Percentiles rank a stretch among this genome's conserved stretches.
These are phyloP conservation scores for Hanseniaspora pseudoguilliermondii DNA, from an alignment of 805 yeast species.

Conservation along the genomic window DNA sequence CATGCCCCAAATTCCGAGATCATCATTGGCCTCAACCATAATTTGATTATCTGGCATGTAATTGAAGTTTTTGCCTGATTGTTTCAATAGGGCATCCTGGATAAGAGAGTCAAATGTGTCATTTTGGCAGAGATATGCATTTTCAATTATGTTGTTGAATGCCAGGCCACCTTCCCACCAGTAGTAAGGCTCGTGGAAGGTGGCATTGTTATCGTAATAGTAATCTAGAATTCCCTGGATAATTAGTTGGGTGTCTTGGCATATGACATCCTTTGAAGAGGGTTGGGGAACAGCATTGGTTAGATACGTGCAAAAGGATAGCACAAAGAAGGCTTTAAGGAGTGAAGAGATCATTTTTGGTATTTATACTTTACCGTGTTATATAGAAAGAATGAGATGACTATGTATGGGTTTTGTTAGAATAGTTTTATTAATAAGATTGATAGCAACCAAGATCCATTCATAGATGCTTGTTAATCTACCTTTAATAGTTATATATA, in stretches of 20 bases:
- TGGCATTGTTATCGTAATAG: conserved; percentile 54
- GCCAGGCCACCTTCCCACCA: conserved; percentile 93
- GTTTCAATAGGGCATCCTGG: conserved; percentile 47
- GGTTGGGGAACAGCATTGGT: background rate
- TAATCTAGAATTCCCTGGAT: conserved; percentile 49
- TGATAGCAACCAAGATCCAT: too few species aligned
- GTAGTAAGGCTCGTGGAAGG: conserved; percentile 57
- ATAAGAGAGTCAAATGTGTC: conserved; percentile 48
- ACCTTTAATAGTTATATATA: too few species aligned
- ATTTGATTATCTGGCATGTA: conserved; percentile 81
- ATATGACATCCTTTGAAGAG: background rate
- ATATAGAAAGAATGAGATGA: too few species aligned
- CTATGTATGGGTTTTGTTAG: too few species aligned
- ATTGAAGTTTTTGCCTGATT: conserved; percentile 60
- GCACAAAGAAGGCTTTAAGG: background rate
- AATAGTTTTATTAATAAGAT: too few species aligned
- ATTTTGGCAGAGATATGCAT: conserved; percentile 57
- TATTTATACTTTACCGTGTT: too few species aligned
- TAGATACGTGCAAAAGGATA: background rate
- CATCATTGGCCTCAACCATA: conserved; percentile 93
- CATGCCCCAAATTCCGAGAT: conserved; percentile 94
- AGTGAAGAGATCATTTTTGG: background rate
- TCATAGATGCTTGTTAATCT: too few species aligned
- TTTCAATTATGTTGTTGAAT: conserved; percentile 53
- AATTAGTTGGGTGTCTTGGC: background rate